phyloP scores from a whole-genome alignment of 2,329 filamentous ascomycete genomes.

The Fusarium buxicola region DNA sequence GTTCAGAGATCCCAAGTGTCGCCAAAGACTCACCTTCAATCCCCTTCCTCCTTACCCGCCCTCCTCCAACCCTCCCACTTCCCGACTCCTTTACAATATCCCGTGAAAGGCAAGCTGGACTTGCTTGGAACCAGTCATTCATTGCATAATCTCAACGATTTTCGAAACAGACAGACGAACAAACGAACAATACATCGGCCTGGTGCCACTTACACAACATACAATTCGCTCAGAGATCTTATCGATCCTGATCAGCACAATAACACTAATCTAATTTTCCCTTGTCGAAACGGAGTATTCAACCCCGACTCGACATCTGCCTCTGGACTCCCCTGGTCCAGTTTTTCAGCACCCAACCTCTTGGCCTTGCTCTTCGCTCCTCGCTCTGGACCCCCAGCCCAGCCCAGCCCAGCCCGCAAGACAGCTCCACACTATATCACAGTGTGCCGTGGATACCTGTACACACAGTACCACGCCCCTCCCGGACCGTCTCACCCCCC shows the following conservation, averaged over 20 bases:
- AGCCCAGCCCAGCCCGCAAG: constrained; percentile 31
- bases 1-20: constrained; percentile 64
- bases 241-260: constrained; percentile 42
- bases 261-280: constrained; percentile 49
- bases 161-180: constrained; percentile 37
- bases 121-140: constrained; percentile 68
- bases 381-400: constrained; percentile 38
- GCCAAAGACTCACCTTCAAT: constrained; percentile 57
- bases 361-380: constrained; percentile 37
- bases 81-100: constrained; percentile 46
- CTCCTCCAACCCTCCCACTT: constrained; percentile 49
- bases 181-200: constrained; percentile 40
- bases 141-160: constrained; percentile 47
- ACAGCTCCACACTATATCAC: constrained; percentile 41
- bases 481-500: constrained; percentile 41
- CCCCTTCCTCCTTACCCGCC: constrained; percentile 50
- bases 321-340: constrained; percentile 26
- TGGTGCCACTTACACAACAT: constrained; percentile 43
- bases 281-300: constrained; percentile 42
- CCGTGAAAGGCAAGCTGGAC: constrained; percentile 68
- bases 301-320: constrained; percentile 30
- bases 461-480: constrained; percentile 42
- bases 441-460: constrained; percentile 24
- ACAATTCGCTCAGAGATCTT: constrained; percentile 43
- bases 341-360: constrained; percentile 42